Percentiles rank a stretch among this genome's conserved stretches.
Conservation (phyloP, 768 basidiomycete species). For the Calvatia gigantea region DNA sequence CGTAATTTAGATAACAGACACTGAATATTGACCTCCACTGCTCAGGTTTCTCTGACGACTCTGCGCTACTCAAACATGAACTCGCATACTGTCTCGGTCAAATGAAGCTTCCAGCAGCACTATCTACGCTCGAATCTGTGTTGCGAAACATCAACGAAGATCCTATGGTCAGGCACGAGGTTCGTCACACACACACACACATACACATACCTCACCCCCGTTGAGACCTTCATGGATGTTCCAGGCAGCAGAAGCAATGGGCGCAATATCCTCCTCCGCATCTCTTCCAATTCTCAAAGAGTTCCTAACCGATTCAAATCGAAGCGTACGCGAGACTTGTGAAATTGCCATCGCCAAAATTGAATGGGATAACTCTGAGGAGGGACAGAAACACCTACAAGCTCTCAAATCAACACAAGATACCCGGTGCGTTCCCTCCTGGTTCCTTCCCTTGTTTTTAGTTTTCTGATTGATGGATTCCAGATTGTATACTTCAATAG, state of each 20-base stretch:
- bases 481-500: slow-evolving; percentile 79
- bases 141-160: slow-evolving; percentile 70
- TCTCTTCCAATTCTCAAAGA: slow-evolving; percentile 70
- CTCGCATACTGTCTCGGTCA: slow-evolving; percentile 97
- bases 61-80: slow-evolving; percentile 93
- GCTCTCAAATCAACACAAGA: slow-evolving; percentile 23
- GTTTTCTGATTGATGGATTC: background rate
- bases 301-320: slow-evolving; percentile 68
- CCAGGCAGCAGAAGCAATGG: slow-evolving; percentile 98
- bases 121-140: slow-evolving; percentile 76
- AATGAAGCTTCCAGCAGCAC: slow-evolving; percentile 67
- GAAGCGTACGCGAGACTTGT: slow-evolving; percentile 89
- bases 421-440: slow-evolving; percentile 33
- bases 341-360: slow-evolving; percentile 97
- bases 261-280: slow-evolving; percentile 72
- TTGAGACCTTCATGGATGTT: slow-evolving; percentile 16
- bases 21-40: background rate
- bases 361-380: slow-evolving; percentile 82
- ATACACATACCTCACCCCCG: background rate
- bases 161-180: slow-evolving; percentile 98
- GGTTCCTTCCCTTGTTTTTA: background rate
- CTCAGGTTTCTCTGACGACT: slow-evolving; percentile 80
- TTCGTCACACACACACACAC: slow-evolving; percentile 25
- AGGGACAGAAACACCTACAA: slow-evolving; percentile 49
- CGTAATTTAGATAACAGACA: slow-evolving; percentile 10